Percentiles rank a stretch among this genome's conserved stretches.
These are phyloP conservation scores for Alternaria brassicicola DNA, from an alignment of 2,329 filamentous ascomycete genomes.

Conservation along the genomic window DNA sequence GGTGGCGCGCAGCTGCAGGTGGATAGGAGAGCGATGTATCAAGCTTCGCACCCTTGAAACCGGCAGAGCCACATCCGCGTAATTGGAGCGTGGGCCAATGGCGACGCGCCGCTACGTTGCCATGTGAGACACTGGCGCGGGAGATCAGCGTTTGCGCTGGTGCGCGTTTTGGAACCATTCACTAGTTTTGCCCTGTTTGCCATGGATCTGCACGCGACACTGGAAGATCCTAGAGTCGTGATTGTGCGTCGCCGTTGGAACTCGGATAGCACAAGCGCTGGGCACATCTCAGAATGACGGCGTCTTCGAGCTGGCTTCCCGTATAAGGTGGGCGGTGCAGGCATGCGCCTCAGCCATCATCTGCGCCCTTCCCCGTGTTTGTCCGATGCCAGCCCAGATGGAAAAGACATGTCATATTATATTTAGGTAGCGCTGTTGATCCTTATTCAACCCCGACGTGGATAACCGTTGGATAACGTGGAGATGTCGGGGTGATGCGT, in stretches of 20 bases:
- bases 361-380: neutral
- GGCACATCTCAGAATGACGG: neutral
- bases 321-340: neutral
- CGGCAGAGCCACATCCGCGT: slow-evolving; percentile 31
- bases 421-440: slow-evolving; percentile 2
- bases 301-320: neutral
- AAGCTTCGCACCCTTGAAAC: slow-evolving; percentile 30
- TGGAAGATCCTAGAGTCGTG: neutral
- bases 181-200: neutral
- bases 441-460: neutral
- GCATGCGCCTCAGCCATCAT: neutral
- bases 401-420: neutral
- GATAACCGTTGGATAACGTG: neutral
- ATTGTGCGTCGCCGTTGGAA: neutral
- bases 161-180: slow-evolving; percentile 24
- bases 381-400: neutral
- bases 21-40: slow-evolving; percentile 27
- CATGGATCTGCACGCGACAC: neutral
- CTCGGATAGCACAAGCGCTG: neutral
- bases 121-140: slow-evolving; percentile 39
- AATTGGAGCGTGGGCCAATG: slow-evolving; percentile 26
- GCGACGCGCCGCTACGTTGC: slow-evolving; percentile 16
- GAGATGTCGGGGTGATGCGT: neutral
- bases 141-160: slow-evolving; percentile 21
- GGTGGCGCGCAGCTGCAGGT: slow-evolving; percentile 7